Conservation (phyloP, 1,284 basidiomycete species). For the Malassezia restricta region DNA sequence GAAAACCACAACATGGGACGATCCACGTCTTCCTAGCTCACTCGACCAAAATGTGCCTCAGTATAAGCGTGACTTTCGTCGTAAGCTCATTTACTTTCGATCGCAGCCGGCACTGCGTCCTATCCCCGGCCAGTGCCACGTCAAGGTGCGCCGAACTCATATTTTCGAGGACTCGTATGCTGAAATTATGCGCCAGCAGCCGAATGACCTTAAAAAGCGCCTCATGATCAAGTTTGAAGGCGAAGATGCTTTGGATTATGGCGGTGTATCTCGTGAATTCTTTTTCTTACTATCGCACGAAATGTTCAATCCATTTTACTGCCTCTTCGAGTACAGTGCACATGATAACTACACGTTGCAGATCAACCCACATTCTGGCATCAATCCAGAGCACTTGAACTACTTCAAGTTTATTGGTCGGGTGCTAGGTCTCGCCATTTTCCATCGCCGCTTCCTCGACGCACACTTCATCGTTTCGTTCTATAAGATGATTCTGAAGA, state of each 20-base stretch:
- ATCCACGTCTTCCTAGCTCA: conserved; percentile 66
- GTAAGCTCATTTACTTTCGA: conserved; percentile 98
- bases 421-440: conserved; percentile 84
- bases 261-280: conserved; percentile 96
- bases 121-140: conserved; percentile 75
- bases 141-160: conserved; percentile 82
- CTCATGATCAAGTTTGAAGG: conserved; percentile 98
- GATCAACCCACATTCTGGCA: conserved; percentile 91
- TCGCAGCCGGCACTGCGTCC: conserved; percentile 84
- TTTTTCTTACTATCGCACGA: conserved; percentile 99
- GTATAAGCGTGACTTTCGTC: conserved; percentile 96
- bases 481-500: conserved; percentile 76
- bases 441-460: conserved; percentile 95
- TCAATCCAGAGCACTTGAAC: conserved; percentile 96
- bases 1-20: conserved; percentile 91
- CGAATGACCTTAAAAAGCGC: conserved; percentile 88
- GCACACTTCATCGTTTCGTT: conserved; percentile 97
- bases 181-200: conserved; percentile 84
- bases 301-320: conserved; percentile 64
- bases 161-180: conserved; percentile 94
- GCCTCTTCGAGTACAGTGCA: conserved; percentile 95
- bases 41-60: conserved; percentile 91
- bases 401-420: conserved; percentile 99
- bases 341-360: conserved; percentile 99
- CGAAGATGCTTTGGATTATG: conserved; percentile 95